Evolutionary conservation across 2,329 filamentous ascomycete species (phyloP).

Genomic region (Gremmenia infestans): DNA sequence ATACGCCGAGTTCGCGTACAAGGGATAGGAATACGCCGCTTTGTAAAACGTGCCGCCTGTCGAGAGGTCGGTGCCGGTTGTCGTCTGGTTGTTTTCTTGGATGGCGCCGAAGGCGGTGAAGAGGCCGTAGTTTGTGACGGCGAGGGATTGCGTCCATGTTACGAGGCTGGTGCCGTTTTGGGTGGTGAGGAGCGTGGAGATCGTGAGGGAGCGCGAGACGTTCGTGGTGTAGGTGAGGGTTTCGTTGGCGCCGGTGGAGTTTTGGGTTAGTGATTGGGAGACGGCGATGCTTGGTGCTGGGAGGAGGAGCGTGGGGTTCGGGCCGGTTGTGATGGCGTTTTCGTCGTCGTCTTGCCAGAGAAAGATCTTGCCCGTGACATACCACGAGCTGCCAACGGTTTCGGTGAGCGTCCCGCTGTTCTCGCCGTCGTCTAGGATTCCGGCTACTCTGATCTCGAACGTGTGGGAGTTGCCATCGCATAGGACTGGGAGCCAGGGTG

Average conservation of each 20-base stretch:
- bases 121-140: slow-evolving; percentile 49
- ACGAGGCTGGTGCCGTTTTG: slow-evolving; percentile 38
- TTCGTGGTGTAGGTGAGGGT: slow-evolving; percentile 54
- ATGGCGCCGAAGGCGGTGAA: slow-evolving; percentile 50
- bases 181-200: slow-evolving; percentile 48
- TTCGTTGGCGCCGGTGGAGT: slow-evolving; percentile 50
- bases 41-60: slow-evolving; percentile 27
- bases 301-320: slow-evolving; percentile 29
- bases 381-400: slow-evolving; percentile 63
- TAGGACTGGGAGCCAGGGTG: slow-evolving; percentile 66
- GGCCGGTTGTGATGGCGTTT: slow-evolving; percentile 48
- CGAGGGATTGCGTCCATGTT: slow-evolving; percentile 55
- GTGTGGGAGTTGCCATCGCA: slow-evolving; percentile 60
- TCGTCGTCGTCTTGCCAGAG: slow-evolving; percentile 58
- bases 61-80: slow-evolving; percentile 42
- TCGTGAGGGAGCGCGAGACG: slow-evolving; percentile 49
- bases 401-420: slow-evolving; percentile 45
- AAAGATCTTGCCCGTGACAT: slow-evolving; percentile 75
- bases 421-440: slow-evolving; percentile 51
- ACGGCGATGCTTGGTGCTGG: slow-evolving; percentile 43
- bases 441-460: slow-evolving; percentile 63
- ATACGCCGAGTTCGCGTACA: slow-evolving; percentile 52
- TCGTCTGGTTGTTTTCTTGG: slow-evolving; percentile 48
- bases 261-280: slow-evolving; percentile 42
- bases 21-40: slow-evolving; percentile 52